Evolutionary conservation across 805 yeast species (phyloP).

Genomic region (Yamadazyma kitorensis): DNA sequence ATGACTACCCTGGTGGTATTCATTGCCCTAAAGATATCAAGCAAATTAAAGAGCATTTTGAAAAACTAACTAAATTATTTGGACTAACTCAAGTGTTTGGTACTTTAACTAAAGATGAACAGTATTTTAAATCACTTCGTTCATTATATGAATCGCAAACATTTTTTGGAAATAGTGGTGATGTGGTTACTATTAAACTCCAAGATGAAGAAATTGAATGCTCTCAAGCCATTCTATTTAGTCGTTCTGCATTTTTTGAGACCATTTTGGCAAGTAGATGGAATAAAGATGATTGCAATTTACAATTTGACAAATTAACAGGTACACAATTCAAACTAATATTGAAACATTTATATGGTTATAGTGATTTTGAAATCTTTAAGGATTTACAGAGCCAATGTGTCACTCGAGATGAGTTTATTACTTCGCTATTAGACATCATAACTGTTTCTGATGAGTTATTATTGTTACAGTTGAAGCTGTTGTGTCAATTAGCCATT

Average conservation of each 20-base stretch:
- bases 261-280: conserved; percentile 55
- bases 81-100: conserved; percentile 25
- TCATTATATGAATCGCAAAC: conserved; percentile 17
- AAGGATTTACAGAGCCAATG: conserved; percentile 22
- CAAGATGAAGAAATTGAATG: conserved; percentile 45
- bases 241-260: conserved; percentile 64
- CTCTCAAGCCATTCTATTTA: conserved; percentile 51
- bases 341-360: conserved; percentile 58
- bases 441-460: conserved; percentile 64
- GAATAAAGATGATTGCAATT: conserved; percentile 26
- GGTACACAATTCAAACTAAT: conserved; percentile 45
- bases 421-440: conserved; percentile 54
- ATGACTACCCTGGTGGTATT: conserved; percentile 22
- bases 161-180: conserved; percentile 7
- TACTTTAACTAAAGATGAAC: conserved; percentile 17
- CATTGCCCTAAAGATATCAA: conserved; percentile 28
- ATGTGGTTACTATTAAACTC: conserved; percentile 47
- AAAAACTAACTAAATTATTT: conserved; percentile 19
- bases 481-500: conserved; percentile 57
- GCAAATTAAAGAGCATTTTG: conserved; percentile 26
- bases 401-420: conserved; percentile 39
- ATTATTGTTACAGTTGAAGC: conserved; percentile 55
- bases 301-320: conserved; percentile 46
- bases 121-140: conserved; percentile 16
- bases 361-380: conserved; percentile 39